Base-by-base conservation (phyloP, 2,329 filamentous ascomycete species). In the Aspergillus hortae region DNA sequence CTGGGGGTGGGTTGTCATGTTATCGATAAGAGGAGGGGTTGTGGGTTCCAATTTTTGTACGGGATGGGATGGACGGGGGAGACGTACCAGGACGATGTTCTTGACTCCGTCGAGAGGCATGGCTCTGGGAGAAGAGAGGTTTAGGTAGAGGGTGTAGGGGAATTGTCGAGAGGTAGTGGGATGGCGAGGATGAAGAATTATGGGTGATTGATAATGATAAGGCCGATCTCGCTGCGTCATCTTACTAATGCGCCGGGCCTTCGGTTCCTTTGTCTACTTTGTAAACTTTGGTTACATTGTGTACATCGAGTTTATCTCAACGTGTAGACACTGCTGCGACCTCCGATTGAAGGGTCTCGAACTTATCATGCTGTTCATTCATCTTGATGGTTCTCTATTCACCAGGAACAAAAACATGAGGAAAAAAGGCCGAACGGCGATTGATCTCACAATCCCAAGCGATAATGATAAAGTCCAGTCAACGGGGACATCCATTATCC, bases 61-160 rank as follows among this genome's bases (percentile, higher is more conserved):
- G 33, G 50, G 17, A 12, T 15, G 38, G 14, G 41, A 32, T 15
- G 21, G 30, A 32, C 2, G 19, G 19, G 50, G 6, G 21, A 23
- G 32, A 66, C 70, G 58, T 56, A 75, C 72, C 64, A 75, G 63
- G 36, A 75, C 61, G 32, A 75, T 69, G 52, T 75, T 73, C 55
- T 74, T 74, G 43, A 75, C 70, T 3, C 72, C 72, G 53, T 70
- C 66, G 42, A 75, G 59, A 65, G 71, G 69, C 72, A 75, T 75
- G 38, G 56, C 52, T 59, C 43, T 6, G n/a, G 23, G 32, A 30
- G 48, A 4, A 49, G 11, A 51, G 15, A 25, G 11, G 9, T 4
- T 19, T 4, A 17, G 17, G 41, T 21, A 33, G 27, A 27, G 43
- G 32, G 25, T 36, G 21, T 14, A 44, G 15, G 21, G 27, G 23